A percentile compares a stretch with the other conserved stretches of the same genome.
phyloP scores from a whole-genome alignment of 441 rosid genomes.

The Brassica balearica region DNA sequence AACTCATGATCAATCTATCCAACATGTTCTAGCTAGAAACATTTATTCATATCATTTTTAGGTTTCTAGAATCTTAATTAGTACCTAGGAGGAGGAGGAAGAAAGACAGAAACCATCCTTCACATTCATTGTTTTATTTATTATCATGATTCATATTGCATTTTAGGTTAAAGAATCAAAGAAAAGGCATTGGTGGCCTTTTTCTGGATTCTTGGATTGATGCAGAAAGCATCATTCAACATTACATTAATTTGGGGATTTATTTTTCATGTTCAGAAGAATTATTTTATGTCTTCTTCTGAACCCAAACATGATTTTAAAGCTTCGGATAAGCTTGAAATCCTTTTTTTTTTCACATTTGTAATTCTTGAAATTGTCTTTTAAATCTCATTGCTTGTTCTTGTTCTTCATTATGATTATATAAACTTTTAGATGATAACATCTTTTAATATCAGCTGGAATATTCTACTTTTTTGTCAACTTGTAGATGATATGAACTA shows the following conservation, averaged over 20 bases:
- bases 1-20: slow-evolving; percentile 36
- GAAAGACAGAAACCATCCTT: slow-evolving; percentile 5
- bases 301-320: slow-evolving; percentile 33
- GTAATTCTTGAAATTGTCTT: slow-evolving; percentile 34
- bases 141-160: slow-evolving; percentile 37
- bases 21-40: slow-evolving; percentile 29
- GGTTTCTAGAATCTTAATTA: slow-evolving; percentile 42
- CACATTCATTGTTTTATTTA: slow-evolving; percentile 36
- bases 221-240: slow-evolving; percentile 42
- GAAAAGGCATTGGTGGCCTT: slow-evolving; percentile 39
- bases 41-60: slow-evolving; percentile 30
- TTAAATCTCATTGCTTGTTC: slow-evolving; percentile 31
- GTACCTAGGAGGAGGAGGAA: slow-evolving; percentile 33
- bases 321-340: slow-evolving; percentile 46
- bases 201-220: slow-evolving; percentile 37
- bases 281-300: slow-evolving; percentile 65
- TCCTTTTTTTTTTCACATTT: slow-evolving; percentile 24
- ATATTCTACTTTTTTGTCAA: not conserved
- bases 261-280: slow-evolving; percentile 60
- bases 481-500: not conserved
- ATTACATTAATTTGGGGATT: slow-evolving; percentile 39
- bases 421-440: not conserved
- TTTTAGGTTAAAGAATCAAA: slow-evolving; percentile 34
- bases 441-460: slow-evolving; percentile 8
- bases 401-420: slow-evolving; percentile 18